A percentile compares a stretch with the other conserved stretches of the same genome.
These are phyloP conservation scores for Barnettozyma pratensis DNA, from an alignment of 805 yeast genomes.

Conservation along the genomic window DNA sequence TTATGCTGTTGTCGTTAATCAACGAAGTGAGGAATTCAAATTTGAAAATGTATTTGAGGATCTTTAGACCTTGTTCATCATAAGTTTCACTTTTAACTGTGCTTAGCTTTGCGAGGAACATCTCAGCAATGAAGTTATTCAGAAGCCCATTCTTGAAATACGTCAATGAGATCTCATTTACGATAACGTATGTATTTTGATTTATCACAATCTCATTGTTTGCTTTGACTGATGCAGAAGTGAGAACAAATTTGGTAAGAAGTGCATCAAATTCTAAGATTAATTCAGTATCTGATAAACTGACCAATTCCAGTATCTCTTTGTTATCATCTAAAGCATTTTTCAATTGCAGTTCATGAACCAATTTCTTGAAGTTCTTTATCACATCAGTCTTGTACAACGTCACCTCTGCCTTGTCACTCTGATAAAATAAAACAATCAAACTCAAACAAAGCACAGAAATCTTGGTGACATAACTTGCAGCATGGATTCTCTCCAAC, in stretches of 20 bases:
- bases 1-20: slow-evolving; percentile 6
- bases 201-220: slow-evolving; percentile 5
- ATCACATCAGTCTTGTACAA: slow-evolving; percentile 6
- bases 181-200: slow-evolving; percentile 5
- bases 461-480: slow-evolving; percentile 15
- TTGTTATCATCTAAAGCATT: background rate
- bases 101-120: slow-evolving; percentile 10
- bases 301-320: slow-evolving; percentile 2
- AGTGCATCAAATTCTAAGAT: slow-evolving; percentile 1
- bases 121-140: slow-evolving; percentile 17
- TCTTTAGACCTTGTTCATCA: slow-evolving; percentile 1
- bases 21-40: slow-evolving; percentile 18
- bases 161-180: slow-evolving; percentile 17
- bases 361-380: slow-evolving; percentile 6
- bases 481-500: slow-evolving; percentile 13
- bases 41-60: slow-evolving; percentile 9
- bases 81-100: background rate
- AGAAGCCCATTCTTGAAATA: slow-evolving; percentile 20
- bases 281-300: slow-evolving; percentile 2
- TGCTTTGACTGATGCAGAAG: background rate
- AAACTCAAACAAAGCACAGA: slow-evolving; percentile 15
- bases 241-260: slow-evolving; percentile 11
- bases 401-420: slow-evolving; percentile 8
- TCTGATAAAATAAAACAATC: slow-evolving; percentile 12
- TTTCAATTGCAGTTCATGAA: background rate